A percentile compares a stretch with the other conserved stretches of the same genome.
phyloP scores from a whole-genome alignment of 176 grass and related monocot species.

The Carex littledalei region DNA sequence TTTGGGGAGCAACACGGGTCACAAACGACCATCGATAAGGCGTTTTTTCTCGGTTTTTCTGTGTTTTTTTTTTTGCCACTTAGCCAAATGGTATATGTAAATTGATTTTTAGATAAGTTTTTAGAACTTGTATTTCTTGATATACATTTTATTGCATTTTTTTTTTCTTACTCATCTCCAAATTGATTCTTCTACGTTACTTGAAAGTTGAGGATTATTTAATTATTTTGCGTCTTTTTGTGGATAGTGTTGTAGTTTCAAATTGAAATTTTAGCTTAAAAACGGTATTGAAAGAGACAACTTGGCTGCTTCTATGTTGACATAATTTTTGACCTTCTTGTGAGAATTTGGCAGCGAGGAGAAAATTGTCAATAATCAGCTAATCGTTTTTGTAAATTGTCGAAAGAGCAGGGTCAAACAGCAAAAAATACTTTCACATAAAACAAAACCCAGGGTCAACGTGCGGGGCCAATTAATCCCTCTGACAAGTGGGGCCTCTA shows the following conservation, averaged over 20 bases:
- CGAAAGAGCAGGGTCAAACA: neutral
- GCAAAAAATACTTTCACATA: neutral
- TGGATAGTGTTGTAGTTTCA: neutral
- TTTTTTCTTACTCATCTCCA: neutral
- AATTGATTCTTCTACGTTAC: neutral
- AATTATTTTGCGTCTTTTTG: neutral
- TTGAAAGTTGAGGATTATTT: neutral
- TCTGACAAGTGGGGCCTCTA: neutral
- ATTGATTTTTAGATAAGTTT: constrained; percentile 7
- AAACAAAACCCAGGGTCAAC: neutral
- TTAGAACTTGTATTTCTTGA: neutral
- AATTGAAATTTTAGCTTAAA: neutral
- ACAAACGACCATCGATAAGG: constrained; percentile 14
- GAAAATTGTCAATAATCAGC: neutral
- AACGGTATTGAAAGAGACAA: neutral
- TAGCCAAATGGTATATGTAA: neutral
- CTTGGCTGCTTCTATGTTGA: too few relatives aligned
- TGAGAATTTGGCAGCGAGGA: neutral
- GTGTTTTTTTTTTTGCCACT: neutral
- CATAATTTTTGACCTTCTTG: too few relatives aligned
- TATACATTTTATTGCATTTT: neutral
- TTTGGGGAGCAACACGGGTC: neutral
- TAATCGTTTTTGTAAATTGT: neutral
- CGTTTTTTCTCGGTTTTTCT: neutral
- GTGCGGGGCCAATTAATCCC: neutral